phyloP scores from a whole-genome alignment of 345 rosid genomes.

The Rhizophora mangle region DNA sequence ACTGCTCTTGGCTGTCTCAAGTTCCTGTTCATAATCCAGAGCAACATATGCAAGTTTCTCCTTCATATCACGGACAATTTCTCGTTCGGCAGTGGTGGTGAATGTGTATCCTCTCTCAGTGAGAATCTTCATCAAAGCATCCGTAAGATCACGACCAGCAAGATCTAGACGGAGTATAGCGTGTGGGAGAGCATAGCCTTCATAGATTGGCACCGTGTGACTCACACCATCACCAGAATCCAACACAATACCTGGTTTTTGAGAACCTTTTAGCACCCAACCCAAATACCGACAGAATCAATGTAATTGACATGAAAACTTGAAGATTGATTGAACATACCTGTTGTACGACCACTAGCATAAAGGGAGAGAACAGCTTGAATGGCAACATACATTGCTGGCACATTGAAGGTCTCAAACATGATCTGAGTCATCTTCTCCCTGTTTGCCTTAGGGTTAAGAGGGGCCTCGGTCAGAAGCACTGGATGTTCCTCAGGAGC shows the following conservation, averaged over 20 bases:
- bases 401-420: constrained; percentile 45
- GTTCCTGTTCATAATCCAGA: constrained; percentile 27
- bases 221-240: constrained; percentile 31
- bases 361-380: constrained; percentile 54
- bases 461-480: constrained; percentile 54
- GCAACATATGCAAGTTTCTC: constrained; percentile 33
- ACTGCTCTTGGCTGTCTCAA: constrained; percentile 26
- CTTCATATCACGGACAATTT: constrained; percentile 36
- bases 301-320: background rate
- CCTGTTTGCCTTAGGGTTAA: constrained; percentile 59
- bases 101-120: constrained; percentile 29
- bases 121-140: constrained; percentile 28
- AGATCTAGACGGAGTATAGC: constrained; percentile 27
- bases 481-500: constrained; percentile 63
- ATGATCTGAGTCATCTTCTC: constrained; percentile 55
- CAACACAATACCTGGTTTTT: constrained; percentile 23
- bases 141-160: constrained; percentile 31
- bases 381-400: constrained; percentile 41
- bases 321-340: background rate
- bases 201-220: constrained; percentile 27
- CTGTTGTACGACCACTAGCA: constrained; percentile 61
- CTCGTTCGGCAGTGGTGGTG: constrained; percentile 32
- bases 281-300: background rate
- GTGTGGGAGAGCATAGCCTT: constrained; percentile 28
- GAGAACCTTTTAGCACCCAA: background rate